A percentile compares a stretch with the other conserved stretches of the same genome.
Conservation (phyloP, 208 protist species). For the Wallacemonas sp. region DNA sequence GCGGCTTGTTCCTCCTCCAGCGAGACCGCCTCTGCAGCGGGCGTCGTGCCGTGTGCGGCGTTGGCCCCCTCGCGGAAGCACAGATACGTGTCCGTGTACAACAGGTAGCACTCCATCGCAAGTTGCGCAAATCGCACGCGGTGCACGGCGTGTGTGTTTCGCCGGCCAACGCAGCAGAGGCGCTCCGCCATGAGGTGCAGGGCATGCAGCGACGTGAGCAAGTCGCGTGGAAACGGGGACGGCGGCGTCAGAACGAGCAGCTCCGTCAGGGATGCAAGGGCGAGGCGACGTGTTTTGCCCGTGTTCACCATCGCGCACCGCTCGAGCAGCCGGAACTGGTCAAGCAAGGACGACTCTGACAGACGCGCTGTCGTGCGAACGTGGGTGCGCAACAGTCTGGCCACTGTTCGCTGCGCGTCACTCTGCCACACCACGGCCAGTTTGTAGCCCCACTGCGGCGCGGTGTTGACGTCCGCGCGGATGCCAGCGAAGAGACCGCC, state of each 20-base stretch:
- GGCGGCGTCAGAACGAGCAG: constrained; percentile 37
- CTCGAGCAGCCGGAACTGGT: constrained; percentile 56
- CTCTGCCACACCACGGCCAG: constrained; percentile 71
- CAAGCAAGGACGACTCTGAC: constrained; percentile 30
- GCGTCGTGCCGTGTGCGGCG: neutral
- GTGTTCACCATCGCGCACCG: constrained; percentile 49
- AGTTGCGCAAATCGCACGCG: constrained; percentile 79
- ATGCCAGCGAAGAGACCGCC: constrained; percentile 70
- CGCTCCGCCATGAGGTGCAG: constrained; percentile 76
- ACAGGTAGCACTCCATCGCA: constrained; percentile 69
- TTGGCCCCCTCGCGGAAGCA: constrained; percentile 40
- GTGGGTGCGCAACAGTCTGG: constrained; percentile 47
- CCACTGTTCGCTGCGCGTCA: constrained; percentile 57
- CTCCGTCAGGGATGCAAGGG: constrained; percentile 74
- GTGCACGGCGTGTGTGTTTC: constrained; percentile 28
- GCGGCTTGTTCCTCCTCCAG: constrained; percentile 25
- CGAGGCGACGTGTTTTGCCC: constrained; percentile 72
- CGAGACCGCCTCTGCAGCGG: neutral
- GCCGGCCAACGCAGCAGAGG: constrained; percentile 45
- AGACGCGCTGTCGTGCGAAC: constrained; percentile 27
- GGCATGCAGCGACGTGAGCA: constrained; percentile 43
- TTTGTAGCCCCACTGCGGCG: constrained; percentile 85
- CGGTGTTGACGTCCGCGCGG: constrained; percentile 44
- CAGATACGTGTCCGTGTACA: constrained; percentile 60
- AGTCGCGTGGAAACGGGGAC: neutral